Evolutionary conservation across 306 rosid genomes (phyloP), one percentile per base, ranked within the genome.

Genomic region (Ziziphus jujuba): DNA sequence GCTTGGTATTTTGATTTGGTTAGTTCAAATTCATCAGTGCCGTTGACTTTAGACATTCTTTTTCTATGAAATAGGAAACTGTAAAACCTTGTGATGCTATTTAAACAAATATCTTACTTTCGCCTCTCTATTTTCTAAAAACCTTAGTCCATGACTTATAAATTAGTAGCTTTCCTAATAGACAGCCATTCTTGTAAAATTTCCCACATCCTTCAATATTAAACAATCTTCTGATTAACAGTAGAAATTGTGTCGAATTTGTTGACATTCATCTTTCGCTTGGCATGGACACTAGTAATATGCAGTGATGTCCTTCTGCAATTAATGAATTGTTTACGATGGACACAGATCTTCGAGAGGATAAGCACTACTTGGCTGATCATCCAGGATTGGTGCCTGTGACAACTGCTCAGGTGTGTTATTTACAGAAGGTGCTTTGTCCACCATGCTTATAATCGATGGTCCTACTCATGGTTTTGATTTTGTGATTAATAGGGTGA

Each of bases 341-440:
- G 64, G 35, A 9, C 52, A 38, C 77, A 92, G 98, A 92, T 86
- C 98, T 92, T 66, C 87, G 97, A 10, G 93, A 89, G 76, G 93
- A 92, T 82, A 92, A 83, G 62, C 89, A 78, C 77, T 92, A 92
- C 80, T 72, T 92, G 86, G 82, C 86, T 12, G 91, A 89, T 80
- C 98, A 86, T 78, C 98, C 93, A 13, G 97, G 98, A 62, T 38
- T 89, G 79, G 88, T 84, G 67, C 96, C 97, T 0, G 90, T 92
- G 79, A 87, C 93, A 22, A 67, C 96, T 67, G 85, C 82, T 19
- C 98, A 92, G 87, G 97, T 92, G 78, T 49, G 52, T 11, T 49
- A 69, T 72, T 23, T 75, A 64, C 66, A 49, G 50, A 25, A 64
- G 20, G 23, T 63, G 63, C 33, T 74, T 9, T 52, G 20, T 67